phyloP scores from a whole-genome alignment of 2,329 filamentous ascomycete genomes.

The Alternaria arborescens region DNA sequence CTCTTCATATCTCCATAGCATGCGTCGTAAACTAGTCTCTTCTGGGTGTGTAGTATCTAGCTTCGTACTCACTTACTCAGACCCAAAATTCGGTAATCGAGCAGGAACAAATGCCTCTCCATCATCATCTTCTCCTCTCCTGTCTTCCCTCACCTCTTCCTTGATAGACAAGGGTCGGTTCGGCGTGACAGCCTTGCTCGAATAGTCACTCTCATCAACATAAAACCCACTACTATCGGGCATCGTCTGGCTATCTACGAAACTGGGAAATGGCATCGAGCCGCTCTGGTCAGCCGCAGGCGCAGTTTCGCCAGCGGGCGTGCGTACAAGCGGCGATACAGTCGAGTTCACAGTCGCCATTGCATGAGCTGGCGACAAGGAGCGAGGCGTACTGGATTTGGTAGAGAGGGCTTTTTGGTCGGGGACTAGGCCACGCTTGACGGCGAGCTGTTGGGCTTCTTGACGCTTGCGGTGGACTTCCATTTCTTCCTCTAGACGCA shows the following conservation, averaged over 20 bases:
- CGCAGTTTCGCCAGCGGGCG: conserved; percentile 26
- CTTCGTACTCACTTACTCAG: not conserved
- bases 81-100: conserved; percentile 44
- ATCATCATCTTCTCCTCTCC: conserved; percentile 15
- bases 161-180: conserved; percentile 34
- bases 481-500: conserved; percentile 64
- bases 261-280: conserved; percentile 29
- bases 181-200: conserved; percentile 39
- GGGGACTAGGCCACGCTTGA: conserved; percentile 60
- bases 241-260: conserved; percentile 40
- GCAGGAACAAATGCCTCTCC: conserved; percentile 45
- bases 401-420: conserved; percentile 21
- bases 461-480: conserved; percentile 62
- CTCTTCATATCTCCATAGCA: not conserved
- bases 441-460: conserved; percentile 64
- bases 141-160: conserved; percentile 23
- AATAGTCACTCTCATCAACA: conserved; percentile 40
- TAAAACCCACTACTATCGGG: conserved; percentile 43
- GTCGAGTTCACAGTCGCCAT: conserved; percentile 21
- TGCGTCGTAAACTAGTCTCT: not conserved
- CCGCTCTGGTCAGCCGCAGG: conserved; percentile 5
- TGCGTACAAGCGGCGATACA: conserved; percentile 27
- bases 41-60: not conserved
- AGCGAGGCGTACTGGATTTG: conserved; percentile 18
- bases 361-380: conserved; percentile 23